Percentiles rank a stretch among this genome's conserved stretches.
Evolutionary conservation across 371 early-diverging fungal species (phyloP).

Genomic region (Mortierella sp.): DNA sequence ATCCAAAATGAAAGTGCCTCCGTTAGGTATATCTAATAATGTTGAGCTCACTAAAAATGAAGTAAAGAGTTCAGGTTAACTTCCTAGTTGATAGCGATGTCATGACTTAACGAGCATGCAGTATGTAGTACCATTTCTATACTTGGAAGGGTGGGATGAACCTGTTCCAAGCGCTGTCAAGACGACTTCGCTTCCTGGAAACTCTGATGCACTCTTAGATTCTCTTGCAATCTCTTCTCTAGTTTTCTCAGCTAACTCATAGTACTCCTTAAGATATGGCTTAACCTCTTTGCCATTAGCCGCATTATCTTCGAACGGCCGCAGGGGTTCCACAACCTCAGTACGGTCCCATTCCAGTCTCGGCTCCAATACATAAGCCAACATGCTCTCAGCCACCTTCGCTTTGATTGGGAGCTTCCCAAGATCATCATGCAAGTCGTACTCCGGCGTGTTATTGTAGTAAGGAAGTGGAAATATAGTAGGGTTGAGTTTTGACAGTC

Average conservation of each 20-base stretch:
- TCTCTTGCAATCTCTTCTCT: constrained; percentile 53
- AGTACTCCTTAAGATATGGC: constrained; percentile 47
- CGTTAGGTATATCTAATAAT: constrained; percentile 71
- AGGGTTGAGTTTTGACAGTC: constrained; percentile 69
- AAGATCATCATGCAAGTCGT: constrained; percentile 37
- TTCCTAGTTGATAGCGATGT: neutral
- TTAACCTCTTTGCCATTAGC: constrained; percentile 14
- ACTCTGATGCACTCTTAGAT: constrained; percentile 2
- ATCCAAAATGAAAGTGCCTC: constrained; percentile 89
- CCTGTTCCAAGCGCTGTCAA: constrained; percentile 95
- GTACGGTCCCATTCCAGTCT: constrained; percentile 32
- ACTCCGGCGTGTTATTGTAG: constrained; percentile 62
- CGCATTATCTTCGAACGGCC: constrained; percentile 36
- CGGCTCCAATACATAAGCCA: constrained; percentile 58
- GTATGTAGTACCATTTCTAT: constrained; percentile 88
- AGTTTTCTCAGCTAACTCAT: constrained; percentile 50
- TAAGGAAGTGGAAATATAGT: constrained; percentile 76
- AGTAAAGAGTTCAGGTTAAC: neutral
- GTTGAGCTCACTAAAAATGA: constrained; percentile 86
- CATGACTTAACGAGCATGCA: neutral
- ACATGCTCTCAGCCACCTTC: constrained; percentile 45
- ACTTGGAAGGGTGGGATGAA: constrained; percentile 95
- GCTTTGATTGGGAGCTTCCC: constrained; percentile 31
- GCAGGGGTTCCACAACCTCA: constrained; percentile 23
- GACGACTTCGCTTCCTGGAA: constrained; percentile 66